phyloP scores from a whole-genome alignment of 257 asterid species.

The Sherardia arvensis region DNA sequence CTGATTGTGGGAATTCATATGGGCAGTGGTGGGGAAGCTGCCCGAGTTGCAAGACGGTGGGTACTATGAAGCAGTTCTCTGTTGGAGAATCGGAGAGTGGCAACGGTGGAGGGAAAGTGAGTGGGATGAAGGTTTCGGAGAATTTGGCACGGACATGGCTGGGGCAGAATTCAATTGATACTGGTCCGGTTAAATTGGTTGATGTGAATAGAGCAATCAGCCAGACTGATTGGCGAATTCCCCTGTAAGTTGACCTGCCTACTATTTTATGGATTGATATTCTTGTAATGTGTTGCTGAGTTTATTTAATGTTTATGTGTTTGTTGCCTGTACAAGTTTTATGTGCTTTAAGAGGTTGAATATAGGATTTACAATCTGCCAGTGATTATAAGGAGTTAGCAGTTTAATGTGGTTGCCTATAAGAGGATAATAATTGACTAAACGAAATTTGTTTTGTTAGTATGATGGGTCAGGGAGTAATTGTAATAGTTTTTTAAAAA shows the following conservation, averaged over 20 bases:
- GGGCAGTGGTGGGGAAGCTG: constrained; percentile 99
- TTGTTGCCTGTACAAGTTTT: not conserved
- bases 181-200: constrained; percentile 48
- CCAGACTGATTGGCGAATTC: constrained; percentile 59
- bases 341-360: too few species aligned
- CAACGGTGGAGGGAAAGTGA: constrained; percentile 19
- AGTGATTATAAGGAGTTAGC: not conserved
- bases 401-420: not conserved
- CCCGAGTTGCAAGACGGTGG: constrained; percentile 49
- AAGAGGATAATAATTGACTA: not conserved
- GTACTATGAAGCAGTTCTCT: constrained; percentile 57
- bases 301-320: not conserved
- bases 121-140: constrained; percentile 48
- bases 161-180: constrained; percentile 29
- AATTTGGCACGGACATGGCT: constrained; percentile 52
- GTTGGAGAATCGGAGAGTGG: constrained; percentile 17
- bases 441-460: not conserved
- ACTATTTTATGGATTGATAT: not conserved
- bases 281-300: not conserved
- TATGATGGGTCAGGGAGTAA: not conserved
- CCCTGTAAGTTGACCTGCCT: constrained; percentile 41
- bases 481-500: not conserved
- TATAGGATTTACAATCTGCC: not conserved
- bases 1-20: constrained; percentile 62
- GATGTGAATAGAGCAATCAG: constrained; percentile 51